phyloP scores from a whole-genome alignment of 2,329 filamentous ascomycete species.

The Alternaria solani region DNA sequence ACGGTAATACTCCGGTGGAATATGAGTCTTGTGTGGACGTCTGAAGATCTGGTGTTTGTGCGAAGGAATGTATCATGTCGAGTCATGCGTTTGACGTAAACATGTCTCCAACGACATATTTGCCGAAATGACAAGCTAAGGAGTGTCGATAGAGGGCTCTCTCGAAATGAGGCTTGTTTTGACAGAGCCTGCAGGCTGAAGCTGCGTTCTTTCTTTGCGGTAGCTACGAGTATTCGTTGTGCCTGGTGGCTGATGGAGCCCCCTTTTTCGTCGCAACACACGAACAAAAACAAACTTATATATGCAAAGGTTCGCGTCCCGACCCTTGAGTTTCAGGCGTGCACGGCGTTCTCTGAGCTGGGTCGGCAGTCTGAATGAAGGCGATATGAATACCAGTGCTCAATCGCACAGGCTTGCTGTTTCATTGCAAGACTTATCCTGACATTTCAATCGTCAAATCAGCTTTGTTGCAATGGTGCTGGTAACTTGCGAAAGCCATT shows the following conservation, averaged over 20 bases:
- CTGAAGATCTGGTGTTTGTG: background rate
- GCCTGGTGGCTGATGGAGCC: background rate
- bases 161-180: background rate
- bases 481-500: background rate
- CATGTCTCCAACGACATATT: background rate
- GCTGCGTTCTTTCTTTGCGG: background rate
- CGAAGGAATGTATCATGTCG: background rate
- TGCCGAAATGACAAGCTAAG: background rate
- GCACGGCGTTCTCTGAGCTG: background rate
- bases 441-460: background rate
- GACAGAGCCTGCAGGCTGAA: background rate
- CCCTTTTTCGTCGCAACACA: background rate
- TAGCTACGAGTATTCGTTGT: background rate
- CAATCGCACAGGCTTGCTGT: background rate
- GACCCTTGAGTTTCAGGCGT: background rate
- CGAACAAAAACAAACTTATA: background rate
- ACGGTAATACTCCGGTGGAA: conserved; percentile 10
- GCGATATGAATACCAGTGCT: background rate
- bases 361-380: background rate
- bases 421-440: background rate
- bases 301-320: background rate
- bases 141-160: background rate
- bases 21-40: background rate
- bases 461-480: background rate
- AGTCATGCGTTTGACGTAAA: background rate